Conservation (phyloP, 768 basidiomycete genomes). For the Baorangia bicolor region DNA sequence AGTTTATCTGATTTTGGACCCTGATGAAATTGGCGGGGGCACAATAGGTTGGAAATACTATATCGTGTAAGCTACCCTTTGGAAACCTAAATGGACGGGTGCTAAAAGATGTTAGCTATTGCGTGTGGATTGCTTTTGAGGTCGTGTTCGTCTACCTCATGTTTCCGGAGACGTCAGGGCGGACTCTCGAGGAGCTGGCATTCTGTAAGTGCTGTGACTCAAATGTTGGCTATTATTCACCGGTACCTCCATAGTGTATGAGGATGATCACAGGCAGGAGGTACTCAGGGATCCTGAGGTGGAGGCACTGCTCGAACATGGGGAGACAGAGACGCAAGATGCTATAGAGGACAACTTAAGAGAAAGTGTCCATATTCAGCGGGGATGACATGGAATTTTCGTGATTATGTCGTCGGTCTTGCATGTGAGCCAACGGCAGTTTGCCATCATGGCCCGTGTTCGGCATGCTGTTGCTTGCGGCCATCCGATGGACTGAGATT, state of each 20-base stretch:
- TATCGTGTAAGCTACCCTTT: constrained; percentile 7
- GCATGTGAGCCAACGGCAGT: neutral
- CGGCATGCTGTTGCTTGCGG: no score
- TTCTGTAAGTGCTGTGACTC: constrained; percentile 11
- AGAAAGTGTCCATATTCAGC: no score
- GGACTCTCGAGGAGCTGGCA: constrained; percentile 17
- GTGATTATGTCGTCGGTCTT: neutral
- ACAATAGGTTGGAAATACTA: constrained; percentile 15
- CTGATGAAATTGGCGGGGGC: neutral
- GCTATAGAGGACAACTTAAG: neutral
- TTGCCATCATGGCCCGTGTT: no score
- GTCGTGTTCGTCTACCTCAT: constrained; percentile 15
- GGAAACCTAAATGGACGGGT: fast-evolving
- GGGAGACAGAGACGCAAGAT: neutral
- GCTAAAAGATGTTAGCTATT: constrained; percentile 12
- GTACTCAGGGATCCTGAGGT: neutral
- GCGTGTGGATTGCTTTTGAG: constrained; percentile 13
- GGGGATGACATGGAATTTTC: neutral
- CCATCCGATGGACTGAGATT: no score
- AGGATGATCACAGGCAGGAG: neutral
- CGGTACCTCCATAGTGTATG: neutral
- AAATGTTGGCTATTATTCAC: no score
- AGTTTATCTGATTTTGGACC: neutral
- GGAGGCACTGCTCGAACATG: neutral
- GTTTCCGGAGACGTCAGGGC: constrained; percentile 23